phyloP scores from a whole-genome alignment of 345 rosid genomes.

The Punica granatum region DNA sequence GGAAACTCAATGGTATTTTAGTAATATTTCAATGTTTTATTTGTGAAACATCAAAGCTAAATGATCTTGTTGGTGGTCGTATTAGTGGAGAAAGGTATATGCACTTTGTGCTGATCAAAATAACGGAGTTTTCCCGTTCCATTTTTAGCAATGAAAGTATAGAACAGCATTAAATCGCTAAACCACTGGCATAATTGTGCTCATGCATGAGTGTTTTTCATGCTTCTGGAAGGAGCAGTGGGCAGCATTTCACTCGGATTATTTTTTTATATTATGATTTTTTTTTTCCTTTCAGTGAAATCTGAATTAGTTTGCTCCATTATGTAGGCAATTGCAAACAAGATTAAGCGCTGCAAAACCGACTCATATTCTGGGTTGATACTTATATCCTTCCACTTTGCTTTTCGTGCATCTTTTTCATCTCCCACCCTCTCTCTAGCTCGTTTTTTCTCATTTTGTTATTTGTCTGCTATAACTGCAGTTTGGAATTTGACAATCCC shows the following conservation, averaged over 20 bases:
- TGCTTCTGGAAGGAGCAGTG: background rate
- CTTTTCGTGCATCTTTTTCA: background rate
- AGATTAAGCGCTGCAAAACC: slow-evolving; percentile 91
- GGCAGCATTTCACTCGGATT: no score
- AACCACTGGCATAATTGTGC: no score
- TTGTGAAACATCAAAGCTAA: background rate
- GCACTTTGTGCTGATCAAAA: background rate
- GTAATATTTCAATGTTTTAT: background rate
- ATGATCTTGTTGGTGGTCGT: background rate
- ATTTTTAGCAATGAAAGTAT: no score
- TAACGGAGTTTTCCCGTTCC: no score
- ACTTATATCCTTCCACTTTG: slow-evolving; percentile 1
- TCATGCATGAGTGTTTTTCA: background rate
- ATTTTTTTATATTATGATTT: background rate
- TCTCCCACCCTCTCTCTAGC: slow-evolving; percentile 5
- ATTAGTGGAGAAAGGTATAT: background rate
- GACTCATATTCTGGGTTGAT: slow-evolving; percentile 66
- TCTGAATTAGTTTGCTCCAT: background rate
- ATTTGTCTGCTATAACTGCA: slow-evolving; percentile 13
- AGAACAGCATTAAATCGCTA: no score
- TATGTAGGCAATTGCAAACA: slow-evolving; percentile 64
- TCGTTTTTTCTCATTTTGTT: background rate
- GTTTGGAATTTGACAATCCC: slow-evolving; percentile 82
- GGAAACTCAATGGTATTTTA: background rate
- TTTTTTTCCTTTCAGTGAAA: background rate